Conservation (phyloP, 2,329 filamentous ascomycete species). For the Pseudophaeomoniella oleicola region DNA sequence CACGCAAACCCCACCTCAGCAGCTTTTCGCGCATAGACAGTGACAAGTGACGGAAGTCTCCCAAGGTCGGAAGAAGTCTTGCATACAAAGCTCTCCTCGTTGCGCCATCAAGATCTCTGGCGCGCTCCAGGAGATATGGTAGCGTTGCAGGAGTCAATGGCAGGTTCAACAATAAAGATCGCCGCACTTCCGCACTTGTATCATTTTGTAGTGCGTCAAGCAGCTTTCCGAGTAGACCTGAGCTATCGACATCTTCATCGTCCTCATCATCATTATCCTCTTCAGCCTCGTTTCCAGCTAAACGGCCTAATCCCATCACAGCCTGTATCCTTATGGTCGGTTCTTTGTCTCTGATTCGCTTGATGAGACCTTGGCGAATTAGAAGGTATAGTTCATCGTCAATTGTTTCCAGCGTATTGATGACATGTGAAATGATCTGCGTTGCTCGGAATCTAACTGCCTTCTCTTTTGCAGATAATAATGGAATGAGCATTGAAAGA, state of each 20-base stretch:
- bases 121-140: slow-evolving; percentile 77
- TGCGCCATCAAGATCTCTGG: slow-evolving; percentile 71
- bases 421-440: slow-evolving; percentile 77
- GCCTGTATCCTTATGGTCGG: slow-evolving; percentile 84
- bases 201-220: slow-evolving; percentile 86
- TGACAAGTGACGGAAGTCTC: slow-evolving; percentile 87
- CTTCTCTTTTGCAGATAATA: slow-evolving; percentile 84
- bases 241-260: slow-evolving; percentile 47
- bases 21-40: slow-evolving; percentile 92
- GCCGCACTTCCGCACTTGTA: slow-evolving; percentile 80
- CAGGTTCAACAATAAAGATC: slow-evolving; percentile 79
- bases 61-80: slow-evolving; percentile 69
- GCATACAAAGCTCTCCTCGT: slow-evolving; percentile 81
- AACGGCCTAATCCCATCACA: slow-evolving; percentile 71
- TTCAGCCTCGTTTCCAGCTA: slow-evolving; percentile 58
- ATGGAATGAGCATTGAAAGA: slow-evolving; percentile 49
- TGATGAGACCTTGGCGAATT: slow-evolving; percentile 63
- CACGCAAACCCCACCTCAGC: slow-evolving; percentile 82
- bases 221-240: slow-evolving; percentile 65
- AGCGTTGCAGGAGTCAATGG: slow-evolving; percentile 70
- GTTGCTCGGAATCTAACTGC: slow-evolving; percentile 79
- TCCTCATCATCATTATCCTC: slow-evolving; percentile 54
- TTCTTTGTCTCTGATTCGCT: slow-evolving; percentile 85
- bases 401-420: slow-evolving; percentile 83
- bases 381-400: slow-evolving; percentile 84